Evolutionary conservation across 805 yeast species (phyloP), one percentile per base, ranked within the genome.

Genomic region (Candida hungchunana): DNA sequence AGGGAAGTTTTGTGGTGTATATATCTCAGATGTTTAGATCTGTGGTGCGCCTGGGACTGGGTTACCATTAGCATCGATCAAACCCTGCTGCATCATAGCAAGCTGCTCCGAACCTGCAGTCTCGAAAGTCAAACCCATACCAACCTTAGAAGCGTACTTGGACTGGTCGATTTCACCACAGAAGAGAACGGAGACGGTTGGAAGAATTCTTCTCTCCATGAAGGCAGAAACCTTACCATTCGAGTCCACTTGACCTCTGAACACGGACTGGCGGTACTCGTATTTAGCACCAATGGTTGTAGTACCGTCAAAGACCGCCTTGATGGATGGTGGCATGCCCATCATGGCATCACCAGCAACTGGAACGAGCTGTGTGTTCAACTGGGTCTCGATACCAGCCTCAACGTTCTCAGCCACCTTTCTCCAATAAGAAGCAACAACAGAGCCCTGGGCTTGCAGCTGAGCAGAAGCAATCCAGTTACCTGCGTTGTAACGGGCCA

Each of bases 201-300:
- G 97, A 55, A 89, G 73, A 36, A 93, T 79, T 62, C 95, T 81
- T 71, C 88, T 87, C 70, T 93, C 98, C 61, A 93, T 71, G 71
- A 88, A 79, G 53, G 88, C 85, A 38, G 85, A 74, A 36, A 90
- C 94, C 67, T 85, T 87, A 66, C 98, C 98, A 42, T 74, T 70
- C 34, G 94, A 78, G 67, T 88, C 96, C 44, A 93, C 58, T 64
- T 89, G 95, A 58, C 97, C 96, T 67, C 98, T 80, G 77, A 88
- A 88, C 36, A 87, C 81, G 40, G 94, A 82, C 66, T 87, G 94
- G 70, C 97, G 87, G 75, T 87, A 93, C 70, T 93, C 97, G 66
- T 90, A 90, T 69, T 90, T 93, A 55, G 96, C 95, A 66, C 97
- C 98, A 39, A 90, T 60, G 42, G 96, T 84, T 52, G 98, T 89